These are phyloP conservation scores for Dactylellina leptospora DNA, from an alignment of 2,329 filamentous ascomycete species.

Conservation along the genomic window DNA sequence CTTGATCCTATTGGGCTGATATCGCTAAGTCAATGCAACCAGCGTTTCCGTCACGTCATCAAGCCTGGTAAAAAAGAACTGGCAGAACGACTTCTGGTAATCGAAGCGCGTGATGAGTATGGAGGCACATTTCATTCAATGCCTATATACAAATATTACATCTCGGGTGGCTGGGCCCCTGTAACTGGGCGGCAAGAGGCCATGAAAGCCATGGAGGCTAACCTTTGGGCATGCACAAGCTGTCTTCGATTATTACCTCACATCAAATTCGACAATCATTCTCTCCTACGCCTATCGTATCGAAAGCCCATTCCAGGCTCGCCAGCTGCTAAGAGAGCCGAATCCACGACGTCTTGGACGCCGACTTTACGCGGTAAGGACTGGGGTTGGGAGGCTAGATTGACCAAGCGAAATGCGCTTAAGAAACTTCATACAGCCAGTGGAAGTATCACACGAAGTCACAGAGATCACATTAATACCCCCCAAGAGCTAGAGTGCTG, in stretches of 20 bases:
- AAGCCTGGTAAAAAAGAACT: slow-evolving; percentile 13
- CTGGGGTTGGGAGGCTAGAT: not conserved
- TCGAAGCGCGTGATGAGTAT: slow-evolving; percentile 27
- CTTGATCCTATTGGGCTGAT: slow-evolving; percentile 49
- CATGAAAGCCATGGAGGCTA: too few relatives aligned
- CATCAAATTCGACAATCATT: slow-evolving; percentile 47
- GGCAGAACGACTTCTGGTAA: slow-evolving; percentile 40
- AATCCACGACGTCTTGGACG: slow-evolving; percentile 21
- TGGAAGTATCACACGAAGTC: too few relatives aligned
- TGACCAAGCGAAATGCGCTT: slow-evolving; percentile 5
- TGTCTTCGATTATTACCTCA: slow-evolving; percentile 48
- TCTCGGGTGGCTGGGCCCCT: slow-evolving; percentile 27
- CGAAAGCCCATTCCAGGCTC: slow-evolving; percentile 35
- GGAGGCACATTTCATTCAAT: too few relatives aligned
- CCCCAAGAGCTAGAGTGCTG: too few relatives aligned
- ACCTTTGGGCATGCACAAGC: slow-evolving; percentile 44
- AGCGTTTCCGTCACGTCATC: slow-evolving; percentile 32
- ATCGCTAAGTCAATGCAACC: slow-evolving; percentile 24
- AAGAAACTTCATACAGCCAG: not conserved
- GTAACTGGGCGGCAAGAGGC: too few relatives aligned
- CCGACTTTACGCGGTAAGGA: slow-evolving; percentile 8
- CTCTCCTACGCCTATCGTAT: slow-evolving; percentile 38
- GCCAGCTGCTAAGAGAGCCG: not conserved
- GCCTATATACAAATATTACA: too few relatives aligned
- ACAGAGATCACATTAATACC: too few relatives aligned